phyloP scores from a whole-genome alignment of 1,139 yeast genomes.

The Williopsis jadinii region DNA sequence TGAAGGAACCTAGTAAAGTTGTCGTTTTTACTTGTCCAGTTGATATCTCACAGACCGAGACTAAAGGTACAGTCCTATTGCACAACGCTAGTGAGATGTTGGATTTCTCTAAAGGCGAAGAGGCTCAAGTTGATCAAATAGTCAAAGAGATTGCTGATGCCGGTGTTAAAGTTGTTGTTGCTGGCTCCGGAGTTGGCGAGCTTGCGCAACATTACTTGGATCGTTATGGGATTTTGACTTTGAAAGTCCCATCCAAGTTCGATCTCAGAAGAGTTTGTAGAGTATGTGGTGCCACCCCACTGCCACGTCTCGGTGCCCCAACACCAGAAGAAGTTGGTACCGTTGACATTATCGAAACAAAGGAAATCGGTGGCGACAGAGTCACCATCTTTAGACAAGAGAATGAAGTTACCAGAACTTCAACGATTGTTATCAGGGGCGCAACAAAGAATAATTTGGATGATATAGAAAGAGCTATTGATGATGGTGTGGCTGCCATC shows the following conservation, averaged over 20 bases:
- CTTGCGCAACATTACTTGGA: constrained; percentile 89
- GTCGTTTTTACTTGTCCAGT: constrained; percentile 92
- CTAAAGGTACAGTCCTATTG: constrained; percentile 91
- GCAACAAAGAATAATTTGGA: constrained; percentile 95
- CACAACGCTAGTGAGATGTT: constrained; percentile 97
- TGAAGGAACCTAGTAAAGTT: constrained; percentile 62
- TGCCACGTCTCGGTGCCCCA: constrained; percentile 94
- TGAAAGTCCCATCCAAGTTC: constrained; percentile 89
- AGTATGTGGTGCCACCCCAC: constrained; percentile 96
- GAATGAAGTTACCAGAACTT: constrained; percentile 58
- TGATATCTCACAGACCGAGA: constrained; percentile 91
- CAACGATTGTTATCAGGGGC: constrained; percentile 91
- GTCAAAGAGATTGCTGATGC: constrained; percentile 78
- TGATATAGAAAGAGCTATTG: constrained; percentile 94
- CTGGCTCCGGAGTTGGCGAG: constrained; percentile 92
- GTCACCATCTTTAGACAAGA: constrained; percentile 91
- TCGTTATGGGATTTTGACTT: constrained; percentile 75
- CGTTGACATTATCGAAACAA: constrained; percentile 82
- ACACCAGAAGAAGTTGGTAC: constrained; percentile 90
- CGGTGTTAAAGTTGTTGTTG: constrained; percentile 83
- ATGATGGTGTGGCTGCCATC: constrained; percentile 90
- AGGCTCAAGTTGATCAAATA: constrained; percentile 81
- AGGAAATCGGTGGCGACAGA: constrained; percentile 96
- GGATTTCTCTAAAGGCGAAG: constrained; percentile 94
- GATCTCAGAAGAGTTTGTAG: constrained; percentile 90